Base-by-base conservation (phyloP, 176 grass and related monocot species). In the Thinopyrum elongatum region DNA sequence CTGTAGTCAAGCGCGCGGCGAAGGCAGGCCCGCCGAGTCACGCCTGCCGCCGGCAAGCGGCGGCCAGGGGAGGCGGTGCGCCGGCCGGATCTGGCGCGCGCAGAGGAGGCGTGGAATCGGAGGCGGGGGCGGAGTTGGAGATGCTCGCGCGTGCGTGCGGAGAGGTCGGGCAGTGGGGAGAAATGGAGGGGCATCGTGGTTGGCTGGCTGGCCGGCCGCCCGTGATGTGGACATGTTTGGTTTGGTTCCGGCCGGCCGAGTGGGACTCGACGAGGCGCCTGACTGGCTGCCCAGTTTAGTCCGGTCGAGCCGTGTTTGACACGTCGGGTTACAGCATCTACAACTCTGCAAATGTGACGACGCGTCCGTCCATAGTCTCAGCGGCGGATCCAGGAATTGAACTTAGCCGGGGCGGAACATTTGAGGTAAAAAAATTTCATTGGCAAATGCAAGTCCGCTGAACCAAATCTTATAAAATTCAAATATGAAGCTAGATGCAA, bases 171-270 rank as follows among this genome's bases (percentile, higher is more conserved):
- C 67, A 42, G 69, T 30, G 78, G 42, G 42, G 51, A 51, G 12
- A 10, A 76, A 49, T 23, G 70, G 36, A 49, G 7, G n/a, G 70
- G 81, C 51, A 55, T 83, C 81, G 68, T 76, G 74, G 74, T 47
- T 49, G 74, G 38, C 70, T n/a, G 70, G 11, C 36, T 25, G 70
- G n/a, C 39, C 41, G 70, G n/a, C 39, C 41, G 67, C 55, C 19
- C 67, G 35, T 83, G 82, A 83, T 39, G 81, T 73, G 68, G 81
- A 57, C 67, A 39, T 27, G n/a, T 57, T 33, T 31, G 46, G 74
- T 64, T 63, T 44, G 35, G 35, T 16, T 80, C 81, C 36, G 81
- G 23, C 51, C 55, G 80, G 30, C 49, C n/a, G 65, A 67, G 55
- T 53, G 49, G 49, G 49, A 53, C 49, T 53, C 6, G 49, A 53